phyloP scores from a whole-genome alignment of 768 basidiomycete genomes.

The Termitomyces sp. region DNA sequence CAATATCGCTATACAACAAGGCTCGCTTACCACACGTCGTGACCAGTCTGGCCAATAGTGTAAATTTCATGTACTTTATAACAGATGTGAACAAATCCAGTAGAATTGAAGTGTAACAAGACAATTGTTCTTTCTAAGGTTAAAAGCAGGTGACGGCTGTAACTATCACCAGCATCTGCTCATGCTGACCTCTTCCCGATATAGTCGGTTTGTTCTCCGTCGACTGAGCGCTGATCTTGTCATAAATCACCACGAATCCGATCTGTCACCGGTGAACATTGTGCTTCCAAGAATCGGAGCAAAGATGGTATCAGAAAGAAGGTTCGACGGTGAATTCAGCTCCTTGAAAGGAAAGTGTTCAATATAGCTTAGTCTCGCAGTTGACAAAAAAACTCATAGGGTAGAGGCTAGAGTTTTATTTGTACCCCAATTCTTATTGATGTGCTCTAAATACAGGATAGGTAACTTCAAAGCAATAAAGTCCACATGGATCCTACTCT shows the following conservation, averaged over 20 bases:
- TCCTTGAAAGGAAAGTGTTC: neutral
- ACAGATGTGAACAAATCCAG: neutral
- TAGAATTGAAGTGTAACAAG: neutral
- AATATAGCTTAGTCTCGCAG: too few relatives aligned
- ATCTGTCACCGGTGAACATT: neutral
- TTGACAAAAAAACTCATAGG: neutral
- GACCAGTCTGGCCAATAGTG: neutral
- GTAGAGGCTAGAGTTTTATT: neutral
- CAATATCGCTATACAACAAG: too few relatives aligned
- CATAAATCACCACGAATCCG: neutral
- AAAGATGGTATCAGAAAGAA: neutral
- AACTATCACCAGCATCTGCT: neutral
- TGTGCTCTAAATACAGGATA: neutral
- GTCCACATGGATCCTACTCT: neutral
- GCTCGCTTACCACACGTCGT: neutral
- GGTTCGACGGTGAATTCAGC: neutral
- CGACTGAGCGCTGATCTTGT: neutral
- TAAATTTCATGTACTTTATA: slow-evolving; percentile 2
- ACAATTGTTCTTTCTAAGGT: neutral
- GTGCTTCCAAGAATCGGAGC: neutral
- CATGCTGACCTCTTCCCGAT: slow-evolving; percentile 2
- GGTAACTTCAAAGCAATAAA: neutral
- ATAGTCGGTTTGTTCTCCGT: slow-evolving; percentile 1
- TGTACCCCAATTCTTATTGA: neutral
- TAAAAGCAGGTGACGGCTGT: neutral